Conservation (phyloP, 331 rosid genomes). For the Quercus lobata region DNA sequence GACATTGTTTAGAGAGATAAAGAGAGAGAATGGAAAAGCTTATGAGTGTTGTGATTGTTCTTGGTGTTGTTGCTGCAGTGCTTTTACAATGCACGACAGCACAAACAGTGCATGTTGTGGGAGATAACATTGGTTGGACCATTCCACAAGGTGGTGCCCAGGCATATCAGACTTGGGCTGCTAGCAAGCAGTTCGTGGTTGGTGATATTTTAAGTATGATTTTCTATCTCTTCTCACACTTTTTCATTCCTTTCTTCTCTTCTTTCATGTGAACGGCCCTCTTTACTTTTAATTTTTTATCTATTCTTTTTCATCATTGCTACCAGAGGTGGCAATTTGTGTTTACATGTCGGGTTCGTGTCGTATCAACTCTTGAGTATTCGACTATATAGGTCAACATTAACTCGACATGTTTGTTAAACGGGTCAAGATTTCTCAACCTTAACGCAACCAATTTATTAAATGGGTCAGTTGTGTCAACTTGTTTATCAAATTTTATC, state of each 20-base stretch:
- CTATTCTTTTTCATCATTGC: too few species aligned
- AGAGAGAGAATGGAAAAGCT: conserved; percentile 4
- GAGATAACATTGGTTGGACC: conserved; percentile 26
- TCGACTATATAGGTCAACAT: accelerated
- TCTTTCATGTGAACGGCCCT: too few species aligned
- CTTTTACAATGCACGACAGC: conserved; percentile 15
- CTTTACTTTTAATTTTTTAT: too few species aligned
- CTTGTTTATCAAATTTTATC: too few species aligned
- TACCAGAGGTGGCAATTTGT: too few species aligned
- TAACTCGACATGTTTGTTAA: too few species aligned
- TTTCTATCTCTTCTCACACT: background rate
- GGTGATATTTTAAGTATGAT: conserved; percentile 34
- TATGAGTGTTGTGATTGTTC: background rate
- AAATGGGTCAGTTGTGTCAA: too few species aligned
- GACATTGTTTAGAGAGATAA: background rate
- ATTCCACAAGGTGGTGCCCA: background rate
- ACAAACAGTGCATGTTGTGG: conserved; percentile 32
- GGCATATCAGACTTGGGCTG: conserved; percentile 32
- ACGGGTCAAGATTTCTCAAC: too few species aligned
- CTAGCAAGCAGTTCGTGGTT: background rate
- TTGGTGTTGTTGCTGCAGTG: conserved; percentile 3
- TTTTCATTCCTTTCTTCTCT: too few species aligned
- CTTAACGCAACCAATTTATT: too few species aligned
- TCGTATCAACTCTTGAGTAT: too few species aligned
- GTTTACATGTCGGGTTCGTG: too few species aligned